Conservation (phyloP, 2,329 filamentous ascomycete species). For the Ceratocystis albifundus region DNA sequence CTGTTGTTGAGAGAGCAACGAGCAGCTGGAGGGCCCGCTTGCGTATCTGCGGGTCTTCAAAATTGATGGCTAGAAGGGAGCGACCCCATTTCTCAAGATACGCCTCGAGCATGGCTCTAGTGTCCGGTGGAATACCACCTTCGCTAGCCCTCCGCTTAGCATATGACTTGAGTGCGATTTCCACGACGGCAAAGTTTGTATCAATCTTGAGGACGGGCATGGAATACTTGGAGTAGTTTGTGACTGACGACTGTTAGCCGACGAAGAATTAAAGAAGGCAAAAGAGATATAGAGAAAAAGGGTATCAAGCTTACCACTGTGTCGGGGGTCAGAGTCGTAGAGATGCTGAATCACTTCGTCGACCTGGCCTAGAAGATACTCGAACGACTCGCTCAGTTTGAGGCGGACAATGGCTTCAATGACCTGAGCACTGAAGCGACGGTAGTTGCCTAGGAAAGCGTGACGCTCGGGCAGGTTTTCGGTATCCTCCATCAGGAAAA, state of each 20-base stretch:
- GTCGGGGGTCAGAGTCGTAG: slow-evolving; percentile 56
- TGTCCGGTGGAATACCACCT: slow-evolving; percentile 12
- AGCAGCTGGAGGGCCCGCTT: slow-evolving; percentile 72
- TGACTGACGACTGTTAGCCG: slow-evolving; percentile 30
- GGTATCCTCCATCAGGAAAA: slow-evolving; percentile 84
- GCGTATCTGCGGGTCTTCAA: slow-evolving; percentile 74
- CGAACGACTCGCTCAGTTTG: slow-evolving; percentile 72
- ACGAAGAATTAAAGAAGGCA: background rate
- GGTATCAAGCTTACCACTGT: slow-evolving; percentile 44
- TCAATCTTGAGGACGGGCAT: slow-evolving; percentile 69
- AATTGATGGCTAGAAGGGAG: slow-evolving; percentile 55
- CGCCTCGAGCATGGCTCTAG: slow-evolving; percentile 33
- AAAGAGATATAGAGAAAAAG: background rate
- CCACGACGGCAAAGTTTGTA: slow-evolving; percentile 78
- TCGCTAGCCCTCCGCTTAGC: slow-evolving; percentile 53
- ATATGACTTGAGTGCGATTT: slow-evolving; percentile 80
- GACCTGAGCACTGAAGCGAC: slow-evolving; percentile 75
- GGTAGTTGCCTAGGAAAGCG: slow-evolving; percentile 90
- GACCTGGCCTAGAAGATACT: slow-evolving; percentile 72
- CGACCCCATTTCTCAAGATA: slow-evolving; percentile 62
- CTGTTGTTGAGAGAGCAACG: slow-evolving; percentile 73
- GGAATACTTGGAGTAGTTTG: slow-evolving; percentile 56
- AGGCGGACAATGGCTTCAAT: slow-evolving; percentile 78
- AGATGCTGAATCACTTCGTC: slow-evolving; percentile 63
- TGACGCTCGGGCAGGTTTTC: slow-evolving; percentile 90